These are phyloP conservation scores for Plantago elongata DNA, from an alignment of 257 asterid species.

Conservation along the genomic window DNA sequence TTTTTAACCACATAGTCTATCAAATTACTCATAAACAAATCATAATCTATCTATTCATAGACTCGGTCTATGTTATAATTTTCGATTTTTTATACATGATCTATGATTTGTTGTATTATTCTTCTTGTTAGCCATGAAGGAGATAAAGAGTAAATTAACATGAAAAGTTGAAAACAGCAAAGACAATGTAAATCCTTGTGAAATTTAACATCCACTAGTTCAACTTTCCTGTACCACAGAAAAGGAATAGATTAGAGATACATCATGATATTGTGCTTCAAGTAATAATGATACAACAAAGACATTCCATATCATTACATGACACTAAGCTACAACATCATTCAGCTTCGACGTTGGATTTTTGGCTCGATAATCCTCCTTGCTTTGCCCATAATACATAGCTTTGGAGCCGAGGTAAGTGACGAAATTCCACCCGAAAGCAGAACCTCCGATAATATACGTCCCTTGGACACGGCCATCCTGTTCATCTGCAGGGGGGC, in stretches of 20 bases:
- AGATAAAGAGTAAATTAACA: too few species aligned
- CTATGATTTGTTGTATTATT: too few species aligned
- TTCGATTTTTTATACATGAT: too few species aligned
- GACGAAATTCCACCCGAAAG: conserved; percentile 82
- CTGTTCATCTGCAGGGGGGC: conserved; percentile 22
- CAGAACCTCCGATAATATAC: conserved; percentile 67
- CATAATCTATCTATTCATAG: too few species aligned
- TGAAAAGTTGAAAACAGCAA: too few species aligned
- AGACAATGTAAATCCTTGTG: background rate
- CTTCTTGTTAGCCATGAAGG: too few species aligned
- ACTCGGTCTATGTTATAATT: too few species aligned
- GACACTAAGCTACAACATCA: conserved; percentile 4
- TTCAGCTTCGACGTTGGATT: conserved; percentile 34
- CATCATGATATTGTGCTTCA: too few species aligned
- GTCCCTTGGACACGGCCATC: conserved; percentile 33
- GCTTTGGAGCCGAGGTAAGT: conserved; percentile 38
- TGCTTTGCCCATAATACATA: conserved; percentile 56
- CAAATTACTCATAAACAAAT: too few species aligned
- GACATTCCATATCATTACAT: conserved; percentile 5
- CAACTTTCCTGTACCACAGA: too few species aligned
- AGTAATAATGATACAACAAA: background rate
- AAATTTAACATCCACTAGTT: background rate
- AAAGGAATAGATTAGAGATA: too few species aligned
- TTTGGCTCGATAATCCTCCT: conserved; percentile 53
- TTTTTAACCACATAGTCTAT: too few species aligned